Evolutionary conservation across 495 filamentous ascomycete genomes (phyloP), one percentile per base, ranked within the genome.

Genomic region (Tuber brumale): DNA sequence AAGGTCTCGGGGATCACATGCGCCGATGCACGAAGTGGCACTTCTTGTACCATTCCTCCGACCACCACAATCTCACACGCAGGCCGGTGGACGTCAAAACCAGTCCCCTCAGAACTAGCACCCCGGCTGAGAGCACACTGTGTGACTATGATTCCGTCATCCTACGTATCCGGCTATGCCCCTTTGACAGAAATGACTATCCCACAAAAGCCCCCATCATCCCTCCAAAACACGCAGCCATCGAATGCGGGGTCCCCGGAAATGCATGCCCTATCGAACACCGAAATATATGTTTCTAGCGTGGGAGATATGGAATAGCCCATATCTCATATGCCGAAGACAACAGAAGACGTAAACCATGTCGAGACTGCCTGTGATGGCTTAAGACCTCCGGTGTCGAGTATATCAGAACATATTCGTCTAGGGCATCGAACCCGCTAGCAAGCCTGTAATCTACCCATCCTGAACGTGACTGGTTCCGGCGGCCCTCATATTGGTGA

Each of bases 401-500:
- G n/a, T n/a, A n/a, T n/a, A n/a, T n/a, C n/a, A n/a, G n/a, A n/a
- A n/a, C n/a, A n/a, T n/a, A 86, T 99, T 73, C 88, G 89, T 14
- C 86, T 91, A 73, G 94, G 95, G 0, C 89, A 93, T 71, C 86
- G 98, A 70, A 89, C 88, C n/a, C 88, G 88, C 43, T 89, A 91
- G 74, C 95, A 98, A 85, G 95, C 95, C 35, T 99, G 95, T 84
- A 98, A 99, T 83, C 85, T 99, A 43, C 95, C 95, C n/a, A 90
- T 90, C 39, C 87, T 87, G 76, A 87, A 87, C 70, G 86, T 88
- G 1, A 88, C 89, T 51, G 88, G 89, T 44, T 84, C 86, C 46
- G 87, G 89, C 73, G 91, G 91, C 2, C 95, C 95, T 44, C 84
- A 97, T 43, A 88, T 98, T 45, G 95, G 93, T 1, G 85, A 88